Percentiles rank a stretch among this genome's conserved stretches.
These are phyloP conservation scores for Aplosporella prunicola DNA, from an alignment of 2,329 filamentous ascomycete genomes.

Conservation along the genomic window DNA sequence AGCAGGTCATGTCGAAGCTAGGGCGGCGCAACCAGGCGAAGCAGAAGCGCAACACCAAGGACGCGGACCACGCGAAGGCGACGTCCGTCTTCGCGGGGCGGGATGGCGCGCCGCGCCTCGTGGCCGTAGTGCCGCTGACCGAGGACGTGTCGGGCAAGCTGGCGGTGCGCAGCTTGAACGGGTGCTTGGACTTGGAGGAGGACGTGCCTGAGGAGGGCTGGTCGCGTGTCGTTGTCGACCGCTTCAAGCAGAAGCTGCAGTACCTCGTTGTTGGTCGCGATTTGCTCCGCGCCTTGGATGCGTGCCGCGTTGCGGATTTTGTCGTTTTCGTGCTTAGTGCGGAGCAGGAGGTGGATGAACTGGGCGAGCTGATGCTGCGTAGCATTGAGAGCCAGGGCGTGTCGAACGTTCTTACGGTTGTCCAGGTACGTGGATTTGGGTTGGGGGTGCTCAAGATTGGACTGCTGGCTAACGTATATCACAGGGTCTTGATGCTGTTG, in stretches of 20 bases:
- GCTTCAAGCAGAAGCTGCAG: constrained; percentile 91
- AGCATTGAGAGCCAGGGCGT: constrained; percentile 89
- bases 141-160: constrained; percentile 56
- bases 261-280: constrained; percentile 70
- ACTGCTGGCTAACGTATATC: constrained; percentile 3
- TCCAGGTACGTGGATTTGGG: constrained; percentile 40
- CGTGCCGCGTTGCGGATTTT: constrained; percentile 81
- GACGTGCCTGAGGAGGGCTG: constrained; percentile 50
- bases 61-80: constrained; percentile 71
- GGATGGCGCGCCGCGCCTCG: constrained; percentile 77
- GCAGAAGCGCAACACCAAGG: constrained; percentile 76
- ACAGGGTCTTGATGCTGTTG: constrained; percentile 59
- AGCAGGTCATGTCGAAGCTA: constrained; percentile 96
- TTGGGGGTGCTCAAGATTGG: background rate
- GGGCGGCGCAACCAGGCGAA: constrained; percentile 91
- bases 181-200: constrained; percentile 67
- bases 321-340: constrained; percentile 79
- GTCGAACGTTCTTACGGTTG: constrained; percentile 80
- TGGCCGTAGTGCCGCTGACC: constrained; percentile 80
- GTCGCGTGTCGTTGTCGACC: constrained; percentile 63
- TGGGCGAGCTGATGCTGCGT: constrained; percentile 76
- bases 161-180: constrained; percentile 62
- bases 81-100: constrained; percentile 75
- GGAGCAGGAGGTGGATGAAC: constrained; percentile 69
- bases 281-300: constrained; percentile 69